Percentiles rank a stretch among this genome's conserved stretches.
phyloP scores from a whole-genome alignment of 1,284 basidiomycete genomes.

The Pascua guehoae region DNA sequence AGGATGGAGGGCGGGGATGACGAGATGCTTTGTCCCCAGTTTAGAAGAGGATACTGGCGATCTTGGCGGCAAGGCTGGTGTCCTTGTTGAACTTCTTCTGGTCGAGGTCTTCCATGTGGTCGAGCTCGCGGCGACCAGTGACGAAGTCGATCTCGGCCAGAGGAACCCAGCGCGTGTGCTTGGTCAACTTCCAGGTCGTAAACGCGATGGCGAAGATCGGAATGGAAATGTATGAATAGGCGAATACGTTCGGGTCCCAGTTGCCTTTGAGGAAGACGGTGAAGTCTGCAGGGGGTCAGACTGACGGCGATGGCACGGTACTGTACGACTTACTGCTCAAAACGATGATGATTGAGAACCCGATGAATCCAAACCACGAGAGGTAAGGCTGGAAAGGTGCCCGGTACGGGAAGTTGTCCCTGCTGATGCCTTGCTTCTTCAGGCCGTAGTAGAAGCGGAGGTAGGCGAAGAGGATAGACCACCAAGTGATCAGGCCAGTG shows the following conservation, averaged over 20 bases:
- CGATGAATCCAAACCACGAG: conserved; percentile 24
- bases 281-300: conserved; percentile 47
- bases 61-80: conserved; percentile 19
- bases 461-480: conserved; percentile 66
- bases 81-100: conserved; percentile 26
- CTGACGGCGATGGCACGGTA: no score
- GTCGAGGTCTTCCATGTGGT: conserved; percentile 57
- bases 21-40: no score
- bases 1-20: no score
- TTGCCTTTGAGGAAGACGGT: conserved; percentile 63
- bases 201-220: conserved; percentile 53
- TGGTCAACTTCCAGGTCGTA: conserved; percentile 58
- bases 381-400: conserved; percentile 30
- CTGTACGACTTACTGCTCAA: conserved; percentile 17
- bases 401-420: conserved; percentile 57
- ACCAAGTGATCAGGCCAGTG: conserved; percentile 67
- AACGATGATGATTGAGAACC: conserved; percentile 38
- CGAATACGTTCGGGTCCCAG: conserved; percentile 43
- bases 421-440: conserved; percentile 58
- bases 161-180: conserved; percentile 57
- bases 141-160: conserved; percentile 61
- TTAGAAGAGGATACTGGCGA: conserved; percentile 33
- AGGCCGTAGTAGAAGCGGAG: conserved; percentile 67
- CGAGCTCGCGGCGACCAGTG: conserved; percentile 60
- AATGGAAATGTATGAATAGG: conserved; percentile 49